Evolutionary conservation across 129 eudicot species (phyloP).

Genomic region (Centaurea solstitialis): DNA sequence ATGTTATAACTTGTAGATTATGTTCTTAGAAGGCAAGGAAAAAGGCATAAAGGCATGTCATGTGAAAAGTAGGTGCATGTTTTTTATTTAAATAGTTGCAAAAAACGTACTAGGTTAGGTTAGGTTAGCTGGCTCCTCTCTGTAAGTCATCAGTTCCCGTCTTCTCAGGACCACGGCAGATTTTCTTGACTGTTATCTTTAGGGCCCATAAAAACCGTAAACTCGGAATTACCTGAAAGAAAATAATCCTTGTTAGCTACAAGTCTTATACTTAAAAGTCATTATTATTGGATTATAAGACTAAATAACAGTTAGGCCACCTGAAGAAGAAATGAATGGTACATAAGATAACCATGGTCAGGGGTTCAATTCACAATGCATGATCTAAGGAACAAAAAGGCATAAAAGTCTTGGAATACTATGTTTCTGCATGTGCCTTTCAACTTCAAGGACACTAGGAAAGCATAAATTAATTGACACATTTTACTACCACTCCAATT

Average conservation of each 20-base stretch:
- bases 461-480: slow-evolving; percentile 22
- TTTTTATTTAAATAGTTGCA: not conserved
- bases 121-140: not conserved
- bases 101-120: not conserved
- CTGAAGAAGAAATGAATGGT: not conserved
- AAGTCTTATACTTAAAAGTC: not conserved
- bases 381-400: slow-evolving; percentile 12
- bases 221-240: too few relatives aligned
- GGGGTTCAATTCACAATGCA: slow-evolving; percentile 26
- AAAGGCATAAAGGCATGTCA: not conserved
- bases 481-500: slow-evolving; percentile 14
- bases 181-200: not conserved
- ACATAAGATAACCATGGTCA: not conserved
- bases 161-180: not conserved
- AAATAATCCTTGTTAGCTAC: not conserved
- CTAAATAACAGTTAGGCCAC: not conserved
- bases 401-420: slow-evolving; percentile 19
- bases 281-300: not conserved
- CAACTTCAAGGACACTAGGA: slow-evolving; percentile 18
- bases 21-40: not conserved
- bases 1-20: not conserved
- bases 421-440: slow-evolving; percentile 24
- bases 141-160: not conserved
- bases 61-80: slow-evolving; percentile 4
- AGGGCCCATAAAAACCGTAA: not conserved